Evolutionary conservation across 495 filamentous ascomycete species (phyloP).

Genomic region (Aspergillus conjunctus): DNA sequence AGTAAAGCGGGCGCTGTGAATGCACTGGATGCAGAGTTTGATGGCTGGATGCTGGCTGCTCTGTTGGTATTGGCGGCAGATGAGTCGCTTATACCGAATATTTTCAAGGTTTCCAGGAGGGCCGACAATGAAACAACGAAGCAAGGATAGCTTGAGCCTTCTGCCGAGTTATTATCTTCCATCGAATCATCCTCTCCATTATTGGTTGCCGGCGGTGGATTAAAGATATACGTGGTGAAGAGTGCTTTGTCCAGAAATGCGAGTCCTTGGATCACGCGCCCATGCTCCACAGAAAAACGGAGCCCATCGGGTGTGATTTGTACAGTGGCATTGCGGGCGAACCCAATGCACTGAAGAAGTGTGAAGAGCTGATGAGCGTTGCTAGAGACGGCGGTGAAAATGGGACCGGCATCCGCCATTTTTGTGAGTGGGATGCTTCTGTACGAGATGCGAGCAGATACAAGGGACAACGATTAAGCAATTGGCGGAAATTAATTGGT

Average conservation of each 20-base stretch:
- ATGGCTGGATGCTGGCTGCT: conserved; percentile 54
- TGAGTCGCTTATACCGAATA: conserved; percentile 81
- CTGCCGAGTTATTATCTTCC: conserved; percentile 37
- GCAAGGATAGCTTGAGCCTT: conserved; percentile 41
- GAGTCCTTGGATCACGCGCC: conserved; percentile 82
- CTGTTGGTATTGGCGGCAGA: conserved; percentile 47
- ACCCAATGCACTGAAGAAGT: conserved; percentile 86
- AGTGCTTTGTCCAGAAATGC: conserved; percentile 82
- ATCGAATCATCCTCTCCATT: conserved; percentile 38
- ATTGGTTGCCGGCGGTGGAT: conserved; percentile 39
- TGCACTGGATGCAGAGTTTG: conserved; percentile 54
- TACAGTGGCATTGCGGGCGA: conserved; percentile 77
- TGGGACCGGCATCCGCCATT: conserved; percentile 43
- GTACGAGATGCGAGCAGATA: conserved; percentile 7
- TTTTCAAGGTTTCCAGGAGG: conserved; percentile 90
- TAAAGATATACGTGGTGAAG: conserved; percentile 80
- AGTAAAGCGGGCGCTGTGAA: conserved; percentile 78
- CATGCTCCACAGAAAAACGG: conserved; percentile 83
- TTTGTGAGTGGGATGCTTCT: conserved; percentile 10
- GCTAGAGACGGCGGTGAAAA: conserved; percentile 83
- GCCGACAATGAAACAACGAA: conserved; percentile 88
- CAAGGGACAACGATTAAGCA: background rate
- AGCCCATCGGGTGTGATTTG: conserved; percentile 81
- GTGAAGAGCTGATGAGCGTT: conserved; percentile 86
- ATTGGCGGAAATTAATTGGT: conserved; percentile 24